These are phyloP conservation scores for Penicillium occitanis DNA, from an alignment of 2,329 filamentous ascomycete species.

Conservation along the genomic window DNA sequence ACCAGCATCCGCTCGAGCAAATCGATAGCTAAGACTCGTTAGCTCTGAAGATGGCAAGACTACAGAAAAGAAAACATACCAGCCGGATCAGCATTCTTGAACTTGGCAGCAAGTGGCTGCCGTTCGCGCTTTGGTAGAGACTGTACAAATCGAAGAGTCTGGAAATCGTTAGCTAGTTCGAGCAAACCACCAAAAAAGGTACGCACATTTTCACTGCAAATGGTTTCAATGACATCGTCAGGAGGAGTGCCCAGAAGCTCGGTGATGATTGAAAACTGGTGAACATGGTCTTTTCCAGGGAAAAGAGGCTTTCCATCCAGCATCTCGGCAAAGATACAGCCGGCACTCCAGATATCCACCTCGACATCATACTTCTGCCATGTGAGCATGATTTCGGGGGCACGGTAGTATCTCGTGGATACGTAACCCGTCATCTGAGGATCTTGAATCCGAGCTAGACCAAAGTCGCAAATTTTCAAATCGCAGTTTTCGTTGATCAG, in stretches of 20 bases:
- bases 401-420: constrained; percentile 96
- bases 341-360: constrained; percentile 98
- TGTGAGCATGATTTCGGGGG: constrained; percentile 99
- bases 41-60: background rate
- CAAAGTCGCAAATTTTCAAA: constrained; percentile 99
- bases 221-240: constrained; percentile 97
- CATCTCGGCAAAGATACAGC: constrained; percentile 99
- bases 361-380: constrained; percentile 99
- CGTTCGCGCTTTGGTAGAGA: constrained; percentile 93
- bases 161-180: constrained; percentile 7
- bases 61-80: constrained; percentile 54
- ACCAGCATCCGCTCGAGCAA: constrained; percentile 96
- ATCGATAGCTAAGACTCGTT: constrained; percentile 68
- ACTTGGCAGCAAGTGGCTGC: constrained; percentile 81
- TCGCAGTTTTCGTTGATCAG: constrained; percentile 99
- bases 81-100: constrained; percentile 86
- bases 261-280: constrained; percentile 99
- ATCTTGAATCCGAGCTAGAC: constrained; percentile 94
- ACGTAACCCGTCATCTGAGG: constrained; percentile 99
- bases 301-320: constrained; percentile 97
- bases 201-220: constrained; percentile 93
- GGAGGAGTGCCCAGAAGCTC: constrained; percentile 94
- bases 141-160: constrained; percentile 96
- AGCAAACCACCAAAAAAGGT: background rate
- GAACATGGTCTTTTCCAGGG: constrained; percentile 98